Conservation (phyloP, 495 filamentous ascomycete species). For the Aspergillus bertholletiae region DNA sequence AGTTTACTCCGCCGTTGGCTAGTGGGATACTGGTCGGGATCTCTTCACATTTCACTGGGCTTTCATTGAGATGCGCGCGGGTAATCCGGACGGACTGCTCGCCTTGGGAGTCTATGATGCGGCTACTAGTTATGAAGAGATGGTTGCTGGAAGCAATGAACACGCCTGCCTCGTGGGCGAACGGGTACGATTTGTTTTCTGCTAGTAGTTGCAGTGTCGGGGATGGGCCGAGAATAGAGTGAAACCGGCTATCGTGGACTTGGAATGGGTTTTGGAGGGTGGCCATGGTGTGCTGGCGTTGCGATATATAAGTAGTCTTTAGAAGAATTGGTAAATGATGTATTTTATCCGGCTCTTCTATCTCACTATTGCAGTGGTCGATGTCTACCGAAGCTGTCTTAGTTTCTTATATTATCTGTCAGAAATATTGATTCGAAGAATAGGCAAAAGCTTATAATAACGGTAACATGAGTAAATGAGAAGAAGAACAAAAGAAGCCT, state of each 20-base stretch:
- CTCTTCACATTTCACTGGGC: slow-evolving; percentile 20
- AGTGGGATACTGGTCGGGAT: slow-evolving; percentile 42
- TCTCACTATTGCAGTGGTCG: no score
- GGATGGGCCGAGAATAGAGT: slow-evolving; percentile 23
- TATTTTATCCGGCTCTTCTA: no score
- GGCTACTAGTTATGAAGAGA: slow-evolving; percentile 59
- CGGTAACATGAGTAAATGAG: no score
- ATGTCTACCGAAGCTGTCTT: no score
- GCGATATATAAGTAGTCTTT: no score
- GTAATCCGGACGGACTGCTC: slow-evolving; percentile 32
- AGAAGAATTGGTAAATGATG: no score
- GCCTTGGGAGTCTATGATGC: slow-evolving; percentile 8
- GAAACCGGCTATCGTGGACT: slow-evolving; percentile 26
- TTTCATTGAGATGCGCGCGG: slow-evolving; percentile 23
- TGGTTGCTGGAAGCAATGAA: slow-evolving; percentile 42
- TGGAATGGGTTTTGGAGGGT: slow-evolving; percentile 9
- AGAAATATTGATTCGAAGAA: no score
- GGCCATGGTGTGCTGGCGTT: background rate
- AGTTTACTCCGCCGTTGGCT: slow-evolving; percentile 54
- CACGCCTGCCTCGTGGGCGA: slow-evolving; percentile 61
- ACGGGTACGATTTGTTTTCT: slow-evolving; percentile 33
- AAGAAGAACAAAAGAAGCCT: no score
- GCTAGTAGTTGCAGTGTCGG: slow-evolving; percentile 30
- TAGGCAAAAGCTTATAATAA: no score
- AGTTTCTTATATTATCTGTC: no score